Conservation (phyloP, 2,329 filamentous ascomycete genomes). For the Colletotrichum eleusines region DNA sequence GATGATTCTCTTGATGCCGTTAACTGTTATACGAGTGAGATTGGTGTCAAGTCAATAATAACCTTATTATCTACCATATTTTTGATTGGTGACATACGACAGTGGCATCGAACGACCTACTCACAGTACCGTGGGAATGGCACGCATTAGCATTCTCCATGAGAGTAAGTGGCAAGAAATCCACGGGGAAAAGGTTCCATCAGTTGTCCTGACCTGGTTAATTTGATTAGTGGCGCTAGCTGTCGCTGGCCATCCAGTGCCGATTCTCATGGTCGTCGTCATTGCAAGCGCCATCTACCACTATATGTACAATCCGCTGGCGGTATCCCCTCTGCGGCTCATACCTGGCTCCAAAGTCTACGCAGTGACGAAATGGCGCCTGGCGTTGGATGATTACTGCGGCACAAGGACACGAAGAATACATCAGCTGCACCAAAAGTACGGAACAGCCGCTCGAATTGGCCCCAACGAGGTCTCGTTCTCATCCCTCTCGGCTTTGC, state of each 20-base stretch:
- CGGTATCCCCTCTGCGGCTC: constrained; percentile 35
- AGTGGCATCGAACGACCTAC: not conserved
- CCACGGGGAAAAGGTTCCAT: not conserved
- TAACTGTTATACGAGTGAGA: not conserved
- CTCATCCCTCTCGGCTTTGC: constrained; percentile 57
- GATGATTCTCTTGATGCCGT: not conserved
- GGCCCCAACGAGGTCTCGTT: constrained; percentile 60
- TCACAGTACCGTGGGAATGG: not conserved
- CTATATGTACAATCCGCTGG: not conserved
- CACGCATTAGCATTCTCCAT: constrained; percentile 1
- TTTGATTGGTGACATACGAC: not conserved
- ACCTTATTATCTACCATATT: too few relatives aligned
- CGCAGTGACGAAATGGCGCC: constrained; percentile 58
- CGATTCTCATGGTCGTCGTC: not conserved
- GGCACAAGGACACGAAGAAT: constrained; percentile 54
- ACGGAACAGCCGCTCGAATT: constrained; percentile 60
- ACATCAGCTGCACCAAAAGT: constrained; percentile 46
- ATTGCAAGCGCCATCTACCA: not conserved
- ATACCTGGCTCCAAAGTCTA: constrained; percentile 56
- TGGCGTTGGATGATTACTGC: constrained; percentile 58
- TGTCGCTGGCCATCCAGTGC: not conserved
- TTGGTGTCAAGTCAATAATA: not conserved
- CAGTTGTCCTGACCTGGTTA: not conserved
- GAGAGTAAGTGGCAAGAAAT: not conserved
- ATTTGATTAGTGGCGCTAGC: not conserved